Conservation (phyloP, 2,329 filamentous ascomycete genomes). For the Aureobasidium subglaciale region DNA sequence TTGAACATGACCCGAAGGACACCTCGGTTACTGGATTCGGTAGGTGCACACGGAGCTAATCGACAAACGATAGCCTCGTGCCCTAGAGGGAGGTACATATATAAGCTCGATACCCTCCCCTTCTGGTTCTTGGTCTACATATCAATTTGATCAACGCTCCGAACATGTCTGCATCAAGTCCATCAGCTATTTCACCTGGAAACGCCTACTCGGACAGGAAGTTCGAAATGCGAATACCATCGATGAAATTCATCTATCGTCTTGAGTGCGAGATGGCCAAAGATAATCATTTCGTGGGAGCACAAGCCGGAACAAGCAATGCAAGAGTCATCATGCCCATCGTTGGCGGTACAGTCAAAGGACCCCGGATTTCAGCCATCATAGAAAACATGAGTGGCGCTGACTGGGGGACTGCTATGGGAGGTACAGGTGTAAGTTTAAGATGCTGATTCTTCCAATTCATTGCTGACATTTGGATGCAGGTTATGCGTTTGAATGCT, state of each 20-base stretch:
- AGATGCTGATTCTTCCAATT: neutral
- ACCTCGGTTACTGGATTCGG: neutral
- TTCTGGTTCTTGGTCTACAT: too few relatives aligned
- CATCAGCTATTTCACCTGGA: neutral
- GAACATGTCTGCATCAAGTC: neutral
- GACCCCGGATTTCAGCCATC: constrained; percentile 19
- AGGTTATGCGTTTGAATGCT: constrained; percentile 22
- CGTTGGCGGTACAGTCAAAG: constrained; percentile 19
- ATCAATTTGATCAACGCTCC: neutral
- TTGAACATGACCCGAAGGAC: neutral
- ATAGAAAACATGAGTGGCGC: constrained; percentile 21
- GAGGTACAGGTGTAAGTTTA: constrained; percentile 16
- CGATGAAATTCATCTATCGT: constrained; percentile 22
- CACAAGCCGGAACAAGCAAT: constrained; percentile 15
- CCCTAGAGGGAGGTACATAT: neutral
- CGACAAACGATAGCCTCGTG: neutral
- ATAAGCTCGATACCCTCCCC: neutral
- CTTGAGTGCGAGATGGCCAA: constrained; percentile 20
- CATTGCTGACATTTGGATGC: neutral
- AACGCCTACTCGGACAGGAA: neutral
- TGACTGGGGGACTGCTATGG: constrained; percentile 19
- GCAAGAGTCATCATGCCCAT: constrained; percentile 21
- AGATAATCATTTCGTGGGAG: constrained; percentile 19
- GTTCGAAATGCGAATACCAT: constrained; percentile 18
- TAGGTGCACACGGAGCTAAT: neutral